These are phyloP conservation scores for Sanguinoderma infundibulare DNA, from an alignment of 1,284 basidiomycete genomes.

Conservation along the genomic window DNA sequence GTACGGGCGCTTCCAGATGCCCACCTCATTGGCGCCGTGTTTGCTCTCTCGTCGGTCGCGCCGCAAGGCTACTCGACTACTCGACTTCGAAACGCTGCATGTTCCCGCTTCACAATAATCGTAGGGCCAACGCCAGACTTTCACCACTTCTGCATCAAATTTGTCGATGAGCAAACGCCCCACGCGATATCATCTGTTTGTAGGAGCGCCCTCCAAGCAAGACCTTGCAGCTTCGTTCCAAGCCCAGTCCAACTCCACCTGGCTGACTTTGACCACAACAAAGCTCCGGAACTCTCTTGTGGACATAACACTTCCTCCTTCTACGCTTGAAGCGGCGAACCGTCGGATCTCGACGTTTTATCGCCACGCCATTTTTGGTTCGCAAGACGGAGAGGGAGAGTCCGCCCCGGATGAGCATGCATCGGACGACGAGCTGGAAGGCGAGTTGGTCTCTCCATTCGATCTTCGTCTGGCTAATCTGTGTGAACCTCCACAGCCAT, in stretches of 20 bases:
- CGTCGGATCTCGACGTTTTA: constrained; percentile 67
- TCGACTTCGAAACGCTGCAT: too few relatives aligned
- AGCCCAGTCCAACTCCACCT: not conserved
- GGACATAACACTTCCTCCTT: constrained; percentile 39
- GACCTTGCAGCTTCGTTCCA: not conserved
- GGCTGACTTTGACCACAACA: not conserved
- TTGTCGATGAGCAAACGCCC: not conserved
- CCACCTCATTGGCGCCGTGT: constrained; percentile 5
- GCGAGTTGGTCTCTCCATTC: constrained; percentile 3
- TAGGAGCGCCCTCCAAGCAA: constrained; percentile 14
- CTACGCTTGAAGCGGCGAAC: constrained; percentile 63
- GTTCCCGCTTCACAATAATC: too few relatives aligned
- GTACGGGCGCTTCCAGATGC: not conserved
- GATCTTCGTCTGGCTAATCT: not conserved
- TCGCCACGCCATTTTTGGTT: constrained; percentile 62
- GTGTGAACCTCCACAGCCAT: constrained; percentile 49
- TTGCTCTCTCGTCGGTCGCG: too few relatives aligned
- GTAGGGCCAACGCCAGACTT: too few relatives aligned
- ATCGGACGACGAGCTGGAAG: constrained; percentile 8
- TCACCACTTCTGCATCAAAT: too few relatives aligned
- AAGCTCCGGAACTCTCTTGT: not conserved
- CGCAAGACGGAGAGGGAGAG: constrained; percentile 29
- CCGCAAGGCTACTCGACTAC: constrained; percentile 12
- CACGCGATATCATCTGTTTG: constrained; percentile 16
- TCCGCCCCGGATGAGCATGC: not conserved